Base-by-base conservation (phyloP, 2,329 filamentous ascomycete genomes). In the Colletotrichum musae region DNA sequence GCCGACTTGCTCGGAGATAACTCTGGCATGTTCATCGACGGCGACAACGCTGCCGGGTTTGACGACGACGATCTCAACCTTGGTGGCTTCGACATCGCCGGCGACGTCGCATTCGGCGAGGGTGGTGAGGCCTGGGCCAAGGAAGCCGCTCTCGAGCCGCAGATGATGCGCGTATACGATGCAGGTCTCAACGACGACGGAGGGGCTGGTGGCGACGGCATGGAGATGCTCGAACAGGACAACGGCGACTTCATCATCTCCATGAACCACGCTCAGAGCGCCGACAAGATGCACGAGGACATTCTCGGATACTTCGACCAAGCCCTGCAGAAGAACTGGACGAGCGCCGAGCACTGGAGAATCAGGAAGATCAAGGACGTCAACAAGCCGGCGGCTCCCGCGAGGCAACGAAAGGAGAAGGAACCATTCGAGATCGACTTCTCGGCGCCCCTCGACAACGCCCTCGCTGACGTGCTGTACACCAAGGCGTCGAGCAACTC, bases 301-400 rank as follows among this genome's bases (percentile, higher is more conserved):
- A 97, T 99, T 67, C 87, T 99, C n/a, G 93, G 93, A 77, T 99
- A 98, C 83, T 99, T 99, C 77, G 96, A 99, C 79, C 94, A 97
- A 76, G 95, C 95, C 2, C 83, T 98, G 51, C 94, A 96, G 78
- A 98, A 97, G 87, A 98, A 98, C 76, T 99, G 96, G 95, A 92
- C 93, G 6, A 97, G 94, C 57, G 95, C 96, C n/a, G 96, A 98
- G 79, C 96, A 99, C 81, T 99, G 96, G 96, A 92, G 95, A 73
- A 98, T 99, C 77, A 89, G 93, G 71, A 94, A 94, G 77, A 96
- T 99, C 80, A 98, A 98, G 76, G 90, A 92, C 72, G 83, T 86
- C 76, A 87, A 85, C 75, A 94, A 95, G 80, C 86, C 89, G 7
- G 84, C 87, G 9, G 85, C 88, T 15, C 83, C 75, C 75, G 88